Conservation (phyloP, 1,139 yeast genomes). For the Lodderomyces metapsilosis region DNA sequence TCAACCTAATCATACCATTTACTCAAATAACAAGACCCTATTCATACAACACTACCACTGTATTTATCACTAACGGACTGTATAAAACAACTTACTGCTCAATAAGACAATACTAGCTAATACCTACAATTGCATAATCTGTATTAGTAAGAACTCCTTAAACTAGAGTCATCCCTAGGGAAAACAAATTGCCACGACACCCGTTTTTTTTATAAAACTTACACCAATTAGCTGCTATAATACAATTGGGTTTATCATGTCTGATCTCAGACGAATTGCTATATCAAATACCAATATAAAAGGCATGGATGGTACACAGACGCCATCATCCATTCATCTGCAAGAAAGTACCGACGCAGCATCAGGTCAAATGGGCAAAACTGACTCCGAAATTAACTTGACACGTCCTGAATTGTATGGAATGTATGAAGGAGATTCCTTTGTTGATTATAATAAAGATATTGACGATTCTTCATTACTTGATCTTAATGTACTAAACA, state of each 20-base stretch:
- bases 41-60: too few relatives aligned
- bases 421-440: constrained; percentile 43
- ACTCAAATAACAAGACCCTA: too few relatives aligned
- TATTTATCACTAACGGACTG: too few relatives aligned
- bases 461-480: constrained; percentile 12
- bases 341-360: constrained; percentile 17
- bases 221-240: too few relatives aligned
- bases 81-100: too few relatives aligned
- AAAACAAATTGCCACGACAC: constrained; percentile 2
- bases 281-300: constrained; percentile 18
- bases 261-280: constrained; percentile 22
- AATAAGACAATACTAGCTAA: too few relatives aligned
- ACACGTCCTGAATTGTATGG: constrained; percentile 51
- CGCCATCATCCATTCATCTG: constrained; percentile 16
- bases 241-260: too few relatives aligned
- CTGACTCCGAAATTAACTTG: constrained; percentile 45
- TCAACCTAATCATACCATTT: too few relatives aligned
- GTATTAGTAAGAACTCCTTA: too few relatives aligned
- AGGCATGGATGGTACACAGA: constrained; percentile 8
- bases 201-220: constrained; percentile 2
- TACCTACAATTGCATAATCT: too few relatives aligned
- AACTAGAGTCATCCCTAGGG: too few relatives aligned
- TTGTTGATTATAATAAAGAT: constrained; percentile 33
- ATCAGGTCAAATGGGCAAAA: constrained; percentile 29
- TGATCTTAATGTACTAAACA: constrained; percentile 7